Percentiles rank a stretch among this genome's conserved stretches.
Evolutionary conservation across 225 moss, liverwort and hornwort genomes (phyloP).

Genomic region (Polytrichum formosum): DNA sequence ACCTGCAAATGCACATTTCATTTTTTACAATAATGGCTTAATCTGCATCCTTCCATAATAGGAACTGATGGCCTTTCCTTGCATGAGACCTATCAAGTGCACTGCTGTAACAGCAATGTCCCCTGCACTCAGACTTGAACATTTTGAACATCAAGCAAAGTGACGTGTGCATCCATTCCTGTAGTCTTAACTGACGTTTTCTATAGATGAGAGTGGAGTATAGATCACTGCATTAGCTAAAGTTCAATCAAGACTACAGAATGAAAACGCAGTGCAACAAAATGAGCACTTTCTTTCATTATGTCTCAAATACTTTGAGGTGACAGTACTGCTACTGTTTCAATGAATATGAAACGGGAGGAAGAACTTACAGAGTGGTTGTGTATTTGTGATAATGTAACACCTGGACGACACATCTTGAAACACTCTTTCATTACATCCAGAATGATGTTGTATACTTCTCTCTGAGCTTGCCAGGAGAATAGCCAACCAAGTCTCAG

Average conservation of each 20-base stretch:
- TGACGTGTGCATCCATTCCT: background rate
- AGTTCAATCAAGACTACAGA: background rate
- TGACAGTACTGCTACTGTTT: background rate
- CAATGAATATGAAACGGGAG: background rate
- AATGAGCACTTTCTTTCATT: background rate
- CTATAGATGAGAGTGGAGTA: background rate
- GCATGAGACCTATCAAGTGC: background rate
- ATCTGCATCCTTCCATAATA: background rate
- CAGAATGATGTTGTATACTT: slow-evolving; percentile 79
- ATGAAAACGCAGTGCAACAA: background rate
- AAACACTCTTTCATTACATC: slow-evolving; percentile 91
- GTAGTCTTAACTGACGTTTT: background rate
- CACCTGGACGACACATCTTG: slow-evolving; percentile 80
- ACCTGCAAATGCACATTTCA: slow-evolving; percentile 33
- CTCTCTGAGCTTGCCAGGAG: slow-evolving; percentile 58
- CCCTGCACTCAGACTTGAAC: too few relatives aligned
- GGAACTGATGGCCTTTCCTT: background rate
- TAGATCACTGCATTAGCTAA: background rate
- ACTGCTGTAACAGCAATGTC: background rate
- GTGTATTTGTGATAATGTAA: slow-evolving; percentile 79
- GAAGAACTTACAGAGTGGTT: slow-evolving; percentile 66
- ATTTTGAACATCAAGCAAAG: background rate
- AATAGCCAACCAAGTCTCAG: background rate
- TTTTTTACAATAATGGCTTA: background rate
- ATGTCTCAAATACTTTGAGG: background rate